Conservation (phyloP, 2,329 filamentous ascomycete genomes). For the Dendryphion nanum region DNA sequence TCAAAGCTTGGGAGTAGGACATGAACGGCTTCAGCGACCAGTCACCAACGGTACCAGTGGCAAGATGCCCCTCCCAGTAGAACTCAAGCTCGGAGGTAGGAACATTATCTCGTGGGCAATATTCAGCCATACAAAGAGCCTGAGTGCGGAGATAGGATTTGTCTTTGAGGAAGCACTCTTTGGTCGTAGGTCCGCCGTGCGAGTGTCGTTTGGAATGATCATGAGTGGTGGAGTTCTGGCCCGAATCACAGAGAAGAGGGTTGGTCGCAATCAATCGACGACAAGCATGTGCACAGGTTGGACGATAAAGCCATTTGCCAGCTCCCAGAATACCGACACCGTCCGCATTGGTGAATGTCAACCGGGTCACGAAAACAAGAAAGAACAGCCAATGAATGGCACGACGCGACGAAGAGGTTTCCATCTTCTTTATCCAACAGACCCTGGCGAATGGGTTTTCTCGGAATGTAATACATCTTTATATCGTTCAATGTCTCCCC, state of each 20-base stretch:
- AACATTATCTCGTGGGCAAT: not conserved
- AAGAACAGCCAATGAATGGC: too few species aligned
- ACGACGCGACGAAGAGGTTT: too few species aligned
- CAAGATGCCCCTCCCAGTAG: not conserved
- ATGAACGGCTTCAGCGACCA: not conserved
- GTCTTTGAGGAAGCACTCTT: not conserved
- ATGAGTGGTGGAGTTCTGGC: too few species aligned
- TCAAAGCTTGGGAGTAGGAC: not conserved
- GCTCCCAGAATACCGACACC: not conserved
- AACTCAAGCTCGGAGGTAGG: not conserved
- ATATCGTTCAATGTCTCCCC: too few species aligned
- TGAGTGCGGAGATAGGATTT: not conserved
- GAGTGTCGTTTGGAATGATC: too few species aligned
- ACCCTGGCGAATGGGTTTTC: too few species aligned
- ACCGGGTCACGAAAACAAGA: too few species aligned
- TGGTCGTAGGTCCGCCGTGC: not conserved
- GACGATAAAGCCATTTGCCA: not conserved
- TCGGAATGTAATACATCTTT: too few species aligned
- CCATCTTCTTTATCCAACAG: too few species aligned
- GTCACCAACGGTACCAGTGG: not conserved
- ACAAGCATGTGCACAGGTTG: not conserved
- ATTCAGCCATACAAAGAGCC: not conserved
- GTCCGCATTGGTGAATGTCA: not conserved
- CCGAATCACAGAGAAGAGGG: not conserved
- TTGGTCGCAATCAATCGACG: not conserved